Evolutionary conservation across 179 eudicot genomes (phyloP).

Genomic region (Carnegiea gigantea): DNA sequence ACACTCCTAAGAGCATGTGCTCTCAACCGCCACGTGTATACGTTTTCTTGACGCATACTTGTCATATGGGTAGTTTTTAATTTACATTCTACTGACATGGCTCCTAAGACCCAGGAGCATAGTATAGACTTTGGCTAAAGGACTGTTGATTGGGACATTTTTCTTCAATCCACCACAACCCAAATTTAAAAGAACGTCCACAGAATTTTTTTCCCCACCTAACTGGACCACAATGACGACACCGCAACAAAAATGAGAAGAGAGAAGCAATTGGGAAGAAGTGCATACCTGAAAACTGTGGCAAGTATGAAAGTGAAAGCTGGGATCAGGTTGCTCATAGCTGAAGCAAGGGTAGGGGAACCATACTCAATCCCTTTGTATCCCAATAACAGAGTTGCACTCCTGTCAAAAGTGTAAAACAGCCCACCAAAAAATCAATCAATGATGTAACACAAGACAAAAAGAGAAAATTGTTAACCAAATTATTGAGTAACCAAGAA

Average conservation of each 20-base stretch:
- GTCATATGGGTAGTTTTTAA: too few relatives aligned
- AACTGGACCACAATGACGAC: too few relatives aligned
- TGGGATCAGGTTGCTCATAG: conserved; percentile 48
- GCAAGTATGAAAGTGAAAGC: conserved; percentile 51
- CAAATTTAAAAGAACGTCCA: not conserved
- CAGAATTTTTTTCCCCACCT: not conserved
- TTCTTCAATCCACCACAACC: not conserved
- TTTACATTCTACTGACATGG: too few relatives aligned
- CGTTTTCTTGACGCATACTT: too few relatives aligned
- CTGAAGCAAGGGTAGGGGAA: conserved; percentile 50
- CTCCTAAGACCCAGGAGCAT: too few relatives aligned
- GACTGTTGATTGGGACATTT: not conserved
- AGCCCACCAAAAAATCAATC: too few relatives aligned
- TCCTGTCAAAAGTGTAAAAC: conserved; percentile 19
- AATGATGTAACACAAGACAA: not conserved
- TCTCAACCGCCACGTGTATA: too few relatives aligned
- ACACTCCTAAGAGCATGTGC: too few relatives aligned
- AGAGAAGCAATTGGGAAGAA: too few relatives aligned
- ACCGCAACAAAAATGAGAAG: too few relatives aligned
- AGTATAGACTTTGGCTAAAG: too few relatives aligned
- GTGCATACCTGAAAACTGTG: conserved; percentile 37
- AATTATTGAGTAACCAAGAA: not conserved
- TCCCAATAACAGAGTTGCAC: conserved; percentile 29
- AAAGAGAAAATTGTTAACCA: not conserved
- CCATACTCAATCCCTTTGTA: conserved; percentile 39